These are phyloP conservation scores for Lasiodiplodia sp. DNA, from an alignment of 2,329 filamentous ascomycete species.

Conservation along the genomic window DNA sequence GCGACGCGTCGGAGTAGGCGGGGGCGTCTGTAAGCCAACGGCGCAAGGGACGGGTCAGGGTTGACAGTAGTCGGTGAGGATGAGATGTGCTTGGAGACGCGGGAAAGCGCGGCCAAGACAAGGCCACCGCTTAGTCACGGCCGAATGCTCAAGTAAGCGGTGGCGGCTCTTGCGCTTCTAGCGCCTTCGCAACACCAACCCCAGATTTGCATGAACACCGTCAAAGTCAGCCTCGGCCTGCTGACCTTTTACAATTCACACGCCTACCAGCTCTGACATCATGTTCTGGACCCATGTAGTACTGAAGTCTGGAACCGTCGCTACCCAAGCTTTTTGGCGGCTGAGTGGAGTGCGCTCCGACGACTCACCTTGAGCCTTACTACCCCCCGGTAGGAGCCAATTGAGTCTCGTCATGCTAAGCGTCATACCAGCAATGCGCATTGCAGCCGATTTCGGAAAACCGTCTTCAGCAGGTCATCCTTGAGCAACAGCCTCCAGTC, in stretches of 20 bases:
- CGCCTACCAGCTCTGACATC: slow-evolving; percentile 8
- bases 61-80: not conserved
- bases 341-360: not conserved
- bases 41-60: not conserved
- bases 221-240: not conserved
- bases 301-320: not conserved
- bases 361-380: not conserved
- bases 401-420: not conserved
- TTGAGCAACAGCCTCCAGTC: not conserved
- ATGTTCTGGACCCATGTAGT: not conserved
- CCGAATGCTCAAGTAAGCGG: not conserved
- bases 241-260: not conserved
- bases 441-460: not conserved
- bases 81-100: not conserved
- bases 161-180: not conserved
- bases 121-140: slow-evolving; percentile 5
- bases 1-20: not conserved
- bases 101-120: slow-evolving; percentile 6
- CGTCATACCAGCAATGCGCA: slow-evolving; percentile 7
- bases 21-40: not conserved
- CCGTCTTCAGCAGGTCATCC: not conserved
- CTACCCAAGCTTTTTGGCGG: not conserved
- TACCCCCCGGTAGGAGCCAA: not conserved
- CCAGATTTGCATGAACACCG: slow-evolving; percentile 7
- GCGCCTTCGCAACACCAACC: slow-evolving; percentile 13